Percentiles rank a stretch among this genome's conserved stretches.
Evolutionary conservation across 2,329 filamentous ascomycete species (phyloP).

Genomic region (Penicillium occitanis): DNA sequence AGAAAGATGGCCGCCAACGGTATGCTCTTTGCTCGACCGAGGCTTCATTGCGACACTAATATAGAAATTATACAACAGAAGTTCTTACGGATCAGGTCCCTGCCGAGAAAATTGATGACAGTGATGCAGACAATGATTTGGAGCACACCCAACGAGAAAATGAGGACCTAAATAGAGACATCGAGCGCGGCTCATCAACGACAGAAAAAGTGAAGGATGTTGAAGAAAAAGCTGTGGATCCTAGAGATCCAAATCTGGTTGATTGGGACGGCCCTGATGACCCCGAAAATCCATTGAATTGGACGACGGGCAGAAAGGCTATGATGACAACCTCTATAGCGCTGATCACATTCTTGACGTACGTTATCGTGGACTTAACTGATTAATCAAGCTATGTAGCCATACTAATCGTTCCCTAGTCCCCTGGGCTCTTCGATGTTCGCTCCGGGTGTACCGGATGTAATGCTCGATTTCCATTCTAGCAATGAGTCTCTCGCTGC

Average conservation of each 20-base stretch:
- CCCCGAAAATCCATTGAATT: constrained; percentile 61
- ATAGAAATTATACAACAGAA: neutral
- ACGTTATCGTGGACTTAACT: constrained; percentile 21
- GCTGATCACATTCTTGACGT: constrained; percentile 49
- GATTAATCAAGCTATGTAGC: constrained; percentile 25
- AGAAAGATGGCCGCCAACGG: neutral
- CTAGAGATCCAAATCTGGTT: constrained; percentile 51
- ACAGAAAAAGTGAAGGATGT: neutral
- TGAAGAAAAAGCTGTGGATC: neutral
- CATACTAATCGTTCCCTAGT: constrained; percentile 28
- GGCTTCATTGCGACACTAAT: neutral
- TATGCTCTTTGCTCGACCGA: neutral
- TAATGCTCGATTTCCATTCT: constrained; percentile 50
- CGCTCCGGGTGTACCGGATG: constrained; percentile 41
- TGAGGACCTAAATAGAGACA: neutral
- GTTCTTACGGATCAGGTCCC: neutral
- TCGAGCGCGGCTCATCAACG: constrained; percentile 13
- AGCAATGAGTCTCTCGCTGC: constrained; percentile 46
- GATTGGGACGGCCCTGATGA: constrained; percentile 62
- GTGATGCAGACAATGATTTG: neutral
- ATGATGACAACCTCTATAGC: constrained; percentile 50
- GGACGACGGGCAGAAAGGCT: constrained; percentile 51
- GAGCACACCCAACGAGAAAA: neutral
- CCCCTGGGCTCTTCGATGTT: constrained; percentile 48
- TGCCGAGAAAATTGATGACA: neutral